These are phyloP conservation scores for Primulina tabacum DNA, from an alignment of 257 asterid species.

Conservation along the genomic window DNA sequence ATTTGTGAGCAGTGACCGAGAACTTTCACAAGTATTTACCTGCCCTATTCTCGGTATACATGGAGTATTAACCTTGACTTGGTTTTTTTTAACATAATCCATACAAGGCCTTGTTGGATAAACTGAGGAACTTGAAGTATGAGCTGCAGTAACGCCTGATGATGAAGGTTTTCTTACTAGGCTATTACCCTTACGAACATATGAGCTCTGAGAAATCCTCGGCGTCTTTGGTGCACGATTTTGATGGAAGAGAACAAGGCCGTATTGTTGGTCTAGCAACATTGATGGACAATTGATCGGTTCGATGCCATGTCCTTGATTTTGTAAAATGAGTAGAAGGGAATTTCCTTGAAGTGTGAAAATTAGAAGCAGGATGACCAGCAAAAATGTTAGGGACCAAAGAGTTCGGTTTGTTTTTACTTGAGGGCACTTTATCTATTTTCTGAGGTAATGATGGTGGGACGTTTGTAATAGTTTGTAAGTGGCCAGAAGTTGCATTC, in stretches of 20 bases:
- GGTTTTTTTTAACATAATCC: constrained; percentile 34
- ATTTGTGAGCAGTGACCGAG: constrained; percentile 31
- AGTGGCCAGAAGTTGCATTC: constrained; percentile 26
- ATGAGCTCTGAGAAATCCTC: constrained; percentile 39
- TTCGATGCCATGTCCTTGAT: constrained; percentile 84
- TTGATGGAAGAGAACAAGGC: constrained; percentile 38
- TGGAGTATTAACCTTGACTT: constrained; percentile 31
- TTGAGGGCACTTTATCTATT: constrained; percentile 31
- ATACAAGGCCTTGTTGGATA: constrained; percentile 31
- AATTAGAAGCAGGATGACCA: constrained; percentile 31
- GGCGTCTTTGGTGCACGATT: constrained; percentile 32
- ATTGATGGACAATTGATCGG: constrained; percentile 34
- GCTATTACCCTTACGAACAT: constrained; percentile 80
- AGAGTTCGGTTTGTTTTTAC: constrained; percentile 37
- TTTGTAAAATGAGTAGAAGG: constrained; percentile 42
- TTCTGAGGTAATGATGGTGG: constrained; percentile 28
- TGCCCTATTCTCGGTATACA: constrained; percentile 27
- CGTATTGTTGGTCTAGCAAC: constrained; percentile 36
- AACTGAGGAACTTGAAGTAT: constrained; percentile 41
- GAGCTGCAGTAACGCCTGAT: constrained; percentile 38
- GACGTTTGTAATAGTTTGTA: constrained; percentile 26
- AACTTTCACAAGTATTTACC: constrained; percentile 37
- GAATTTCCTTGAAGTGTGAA: constrained; percentile 35
- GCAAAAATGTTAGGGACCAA: constrained; percentile 40
- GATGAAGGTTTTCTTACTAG: constrained; percentile 64